These are phyloP conservation scores for Aechmea fasciata DNA, from an alignment of 176 grass and related monocot species.

Conservation along the genomic window DNA sequence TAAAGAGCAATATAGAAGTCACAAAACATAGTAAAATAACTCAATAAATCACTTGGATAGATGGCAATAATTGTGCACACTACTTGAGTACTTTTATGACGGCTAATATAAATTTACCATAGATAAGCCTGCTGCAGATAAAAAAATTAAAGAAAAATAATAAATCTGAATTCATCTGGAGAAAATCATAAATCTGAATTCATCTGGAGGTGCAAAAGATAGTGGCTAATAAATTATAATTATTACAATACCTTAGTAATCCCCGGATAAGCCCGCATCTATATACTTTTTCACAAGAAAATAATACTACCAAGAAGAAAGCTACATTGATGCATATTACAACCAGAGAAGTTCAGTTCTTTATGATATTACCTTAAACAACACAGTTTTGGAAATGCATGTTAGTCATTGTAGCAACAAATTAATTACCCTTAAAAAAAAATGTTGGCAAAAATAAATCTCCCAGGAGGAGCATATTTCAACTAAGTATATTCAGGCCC, in stretches of 20 bases:
- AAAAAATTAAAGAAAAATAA: no score
- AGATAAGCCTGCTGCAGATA: no score
- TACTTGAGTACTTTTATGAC: no score
- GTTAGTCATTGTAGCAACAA: not conserved
- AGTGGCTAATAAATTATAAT: no score
- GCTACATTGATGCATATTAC: not conserved
- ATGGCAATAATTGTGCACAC: not conserved
- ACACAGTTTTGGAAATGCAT: not conserved
- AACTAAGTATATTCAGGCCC: not conserved
- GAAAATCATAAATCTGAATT: no score
- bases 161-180: no score
- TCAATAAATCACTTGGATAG: constrained; percentile 1
- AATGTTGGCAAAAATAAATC: not conserved
- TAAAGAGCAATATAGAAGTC: constrained; percentile 26
- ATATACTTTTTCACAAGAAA: not conserved
- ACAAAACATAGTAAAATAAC: constrained; percentile 5
- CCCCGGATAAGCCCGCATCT: not conserved
- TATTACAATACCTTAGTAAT: no score
- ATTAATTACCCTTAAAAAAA: not conserved
- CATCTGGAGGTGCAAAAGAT: no score
- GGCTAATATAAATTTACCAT: no score
- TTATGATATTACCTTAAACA: no score
- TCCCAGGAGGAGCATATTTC: not conserved
- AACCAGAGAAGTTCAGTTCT: not conserved
- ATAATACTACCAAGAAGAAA: not conserved